Evolutionary conservation across 768 basidiomycete species (phyloP).

Genomic region (Mycena indigotica): DNA sequence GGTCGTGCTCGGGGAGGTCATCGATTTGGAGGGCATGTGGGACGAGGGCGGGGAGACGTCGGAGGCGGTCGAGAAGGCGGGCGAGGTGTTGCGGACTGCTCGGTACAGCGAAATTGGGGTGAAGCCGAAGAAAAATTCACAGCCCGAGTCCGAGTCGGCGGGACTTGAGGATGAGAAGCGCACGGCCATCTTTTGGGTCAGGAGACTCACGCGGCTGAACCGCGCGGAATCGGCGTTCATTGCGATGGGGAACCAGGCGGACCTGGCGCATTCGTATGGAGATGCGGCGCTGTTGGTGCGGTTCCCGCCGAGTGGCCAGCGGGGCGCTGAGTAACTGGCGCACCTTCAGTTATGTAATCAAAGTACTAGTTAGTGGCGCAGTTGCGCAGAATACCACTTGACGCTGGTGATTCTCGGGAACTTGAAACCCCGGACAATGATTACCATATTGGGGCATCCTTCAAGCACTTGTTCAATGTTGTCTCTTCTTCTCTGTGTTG

Average conservation of each 20-base stretch:
- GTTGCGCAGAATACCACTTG: no score
- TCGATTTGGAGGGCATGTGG: neutral
- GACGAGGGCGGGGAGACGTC: neutral
- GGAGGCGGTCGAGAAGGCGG: neutral
- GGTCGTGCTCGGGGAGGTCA: neutral
- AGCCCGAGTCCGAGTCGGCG: neutral
- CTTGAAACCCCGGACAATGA: no score
- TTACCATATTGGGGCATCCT: no score
- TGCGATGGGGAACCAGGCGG: constrained; percentile 25
- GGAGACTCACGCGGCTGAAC: constrained; percentile 11
- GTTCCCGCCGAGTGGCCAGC: no score
- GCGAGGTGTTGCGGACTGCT: neutral
- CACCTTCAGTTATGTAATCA: no score
- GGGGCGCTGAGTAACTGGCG: no score
- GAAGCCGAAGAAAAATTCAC: neutral
- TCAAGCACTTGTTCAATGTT: no score
- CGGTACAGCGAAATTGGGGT: neutral
- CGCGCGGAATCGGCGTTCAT: constrained; percentile 8
- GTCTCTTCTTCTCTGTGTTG: no score
- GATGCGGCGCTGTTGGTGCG: constrained; percentile 20
- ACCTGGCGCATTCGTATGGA: constrained; percentile 20
- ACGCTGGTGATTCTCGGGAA: no score
- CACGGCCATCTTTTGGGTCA: constrained; percentile 10
- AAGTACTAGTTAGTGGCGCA: no score
- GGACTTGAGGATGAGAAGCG: constrained; percentile 1